phyloP scores from a whole-genome alignment of 495 filamentous ascomycete species.

The Hyphodiscus hymeniophilus region DNA sequence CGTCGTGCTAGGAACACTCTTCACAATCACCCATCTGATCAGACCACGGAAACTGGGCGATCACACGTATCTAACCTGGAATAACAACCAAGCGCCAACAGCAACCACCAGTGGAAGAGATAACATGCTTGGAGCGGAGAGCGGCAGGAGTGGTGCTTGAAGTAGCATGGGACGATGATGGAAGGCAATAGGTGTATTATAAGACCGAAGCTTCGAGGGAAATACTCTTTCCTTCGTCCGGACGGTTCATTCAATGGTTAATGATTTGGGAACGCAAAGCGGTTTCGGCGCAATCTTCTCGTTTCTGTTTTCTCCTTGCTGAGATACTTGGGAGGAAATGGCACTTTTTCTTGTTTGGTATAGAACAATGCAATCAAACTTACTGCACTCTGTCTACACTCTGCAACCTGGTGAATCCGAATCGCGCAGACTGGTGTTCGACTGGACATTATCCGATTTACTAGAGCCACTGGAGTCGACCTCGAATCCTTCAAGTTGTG shows the following conservation, averaged over 20 bases:
- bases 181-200: background rate
- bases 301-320: background rate
- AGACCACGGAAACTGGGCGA: conserved; percentile 95
- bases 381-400: background rate
- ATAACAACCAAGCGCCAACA: conserved; percentile 67
- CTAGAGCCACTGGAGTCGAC: no score
- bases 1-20: conserved; percentile 76
- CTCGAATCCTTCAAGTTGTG: no score
- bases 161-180: background rate
- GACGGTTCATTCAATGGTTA: background rate
- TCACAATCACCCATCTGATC: conserved; percentile 82
- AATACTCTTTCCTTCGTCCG: background rate
- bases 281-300: background rate
- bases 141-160: background rate
- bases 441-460: no score
- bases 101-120: conserved; percentile 31
- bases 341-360: no score
- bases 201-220: no score
- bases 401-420: no score
- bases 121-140: conserved; percentile 9
- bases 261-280: background rate
- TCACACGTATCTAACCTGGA: conserved; percentile 96
- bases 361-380: background rate
- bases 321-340: background rate
- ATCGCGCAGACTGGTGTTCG: no score